Evolutionary conservation across 106 monocot species (phyloP).

Genomic region (Dendrobium nobile): DNA sequence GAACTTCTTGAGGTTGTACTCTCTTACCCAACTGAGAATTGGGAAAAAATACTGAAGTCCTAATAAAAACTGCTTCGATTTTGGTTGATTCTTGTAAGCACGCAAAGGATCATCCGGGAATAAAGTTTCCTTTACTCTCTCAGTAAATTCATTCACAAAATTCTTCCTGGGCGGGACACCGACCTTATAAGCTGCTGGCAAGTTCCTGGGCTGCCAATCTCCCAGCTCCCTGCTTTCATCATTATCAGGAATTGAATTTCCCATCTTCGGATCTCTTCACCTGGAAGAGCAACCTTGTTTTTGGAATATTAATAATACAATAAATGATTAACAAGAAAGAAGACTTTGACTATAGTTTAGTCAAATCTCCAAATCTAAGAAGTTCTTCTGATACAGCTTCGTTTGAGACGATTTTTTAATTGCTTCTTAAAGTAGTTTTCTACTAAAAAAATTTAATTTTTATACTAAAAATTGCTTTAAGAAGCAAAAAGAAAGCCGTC

Average conservation of each 20-base stretch:
- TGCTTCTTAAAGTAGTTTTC: too few species aligned
- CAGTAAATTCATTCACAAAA: conserved; percentile 30
- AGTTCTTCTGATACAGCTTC: too few species aligned
- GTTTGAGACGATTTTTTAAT: too few species aligned
- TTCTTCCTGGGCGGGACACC: conserved; percentile 49
- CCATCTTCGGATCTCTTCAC: conserved; percentile 13
- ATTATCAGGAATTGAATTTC: conserved; percentile 15
- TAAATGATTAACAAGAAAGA: background rate
- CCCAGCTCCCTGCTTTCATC: conserved; percentile 5
- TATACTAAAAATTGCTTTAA: too few species aligned
- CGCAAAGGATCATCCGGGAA: conserved; percentile 84
- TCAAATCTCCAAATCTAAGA: too few species aligned
- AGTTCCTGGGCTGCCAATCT: background rate
- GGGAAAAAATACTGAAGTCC: conserved; percentile 69
- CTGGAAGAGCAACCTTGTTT: background rate
- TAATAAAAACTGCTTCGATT: conserved; percentile 43
- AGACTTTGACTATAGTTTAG: background rate
- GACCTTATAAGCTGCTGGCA: conserved; percentile 40
- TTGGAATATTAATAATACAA: background rate
- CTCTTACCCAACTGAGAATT: conserved; percentile 62
- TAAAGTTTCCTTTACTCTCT: conserved; percentile 70
- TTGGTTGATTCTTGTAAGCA: conserved; percentile 65
- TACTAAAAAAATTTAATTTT: too few species aligned
- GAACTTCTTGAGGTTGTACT: conserved; percentile 55
- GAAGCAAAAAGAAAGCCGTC: too few species aligned